These are phyloP conservation scores for Blastobotrys buckinghamii DNA, from an alignment of 1,139 yeast genomes.

Conservation along the genomic window DNA sequence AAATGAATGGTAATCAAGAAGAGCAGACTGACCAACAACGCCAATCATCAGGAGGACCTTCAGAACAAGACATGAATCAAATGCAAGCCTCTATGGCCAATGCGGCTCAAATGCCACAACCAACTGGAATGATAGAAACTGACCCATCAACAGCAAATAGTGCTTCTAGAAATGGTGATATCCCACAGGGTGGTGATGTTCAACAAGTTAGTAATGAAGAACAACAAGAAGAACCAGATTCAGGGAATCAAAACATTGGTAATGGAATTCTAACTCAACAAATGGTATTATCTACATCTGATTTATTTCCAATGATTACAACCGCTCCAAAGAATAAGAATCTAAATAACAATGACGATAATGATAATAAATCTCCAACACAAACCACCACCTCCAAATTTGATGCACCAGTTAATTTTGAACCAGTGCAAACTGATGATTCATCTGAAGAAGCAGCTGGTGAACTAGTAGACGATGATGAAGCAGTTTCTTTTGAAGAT, in stretches of 20 bases:
- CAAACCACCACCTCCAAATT: neutral
- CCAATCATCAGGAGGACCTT: neutral
- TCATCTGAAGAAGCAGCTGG: neutral
- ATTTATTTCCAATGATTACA: neutral
- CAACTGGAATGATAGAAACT: neutral
- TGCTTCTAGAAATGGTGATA: neutral
- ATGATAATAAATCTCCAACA: neutral
- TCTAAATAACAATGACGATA: neutral
- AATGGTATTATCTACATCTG: neutral
- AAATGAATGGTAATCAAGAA: too few relatives aligned
- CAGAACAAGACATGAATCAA: neutral
- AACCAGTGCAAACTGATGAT: neutral
- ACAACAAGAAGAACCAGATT: neutral
- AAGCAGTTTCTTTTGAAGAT: neutral
- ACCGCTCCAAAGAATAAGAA: neutral
- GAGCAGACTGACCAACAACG: too few relatives aligned
- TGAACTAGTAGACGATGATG: neutral
- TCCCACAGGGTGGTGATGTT: neutral
- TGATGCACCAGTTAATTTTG: neutral
- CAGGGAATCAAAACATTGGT: neutral
- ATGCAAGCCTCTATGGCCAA: too few relatives aligned
- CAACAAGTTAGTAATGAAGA: neutral
- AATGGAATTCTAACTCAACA: neutral
- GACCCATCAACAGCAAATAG: neutral
- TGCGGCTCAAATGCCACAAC: neutral